Evolutionary conservation across 2,329 filamentous ascomycete species (phyloP).

Genomic region (Penicillium hesseltinei): DNA sequence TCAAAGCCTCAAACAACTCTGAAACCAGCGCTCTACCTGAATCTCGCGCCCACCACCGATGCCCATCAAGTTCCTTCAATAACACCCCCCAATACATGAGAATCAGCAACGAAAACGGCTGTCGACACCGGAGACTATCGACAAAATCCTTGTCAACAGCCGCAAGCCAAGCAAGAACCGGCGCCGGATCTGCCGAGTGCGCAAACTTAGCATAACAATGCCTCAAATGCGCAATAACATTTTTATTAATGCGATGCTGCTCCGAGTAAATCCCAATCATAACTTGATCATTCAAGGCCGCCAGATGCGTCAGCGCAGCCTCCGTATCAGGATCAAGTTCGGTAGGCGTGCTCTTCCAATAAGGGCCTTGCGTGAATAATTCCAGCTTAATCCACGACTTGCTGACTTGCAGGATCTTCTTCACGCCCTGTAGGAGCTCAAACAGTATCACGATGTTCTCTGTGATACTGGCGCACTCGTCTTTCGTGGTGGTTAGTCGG

Average conservation of each 20-base stretch:
- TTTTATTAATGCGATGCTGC: constrained; percentile 19
- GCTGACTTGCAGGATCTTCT: constrained; percentile 26
- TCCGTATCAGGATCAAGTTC: constrained; percentile 21
- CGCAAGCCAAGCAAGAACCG: constrained; percentile 30
- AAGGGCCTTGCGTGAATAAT: constrained; percentile 48
- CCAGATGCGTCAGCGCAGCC: constrained; percentile 19
- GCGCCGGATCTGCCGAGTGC: constrained; percentile 20
- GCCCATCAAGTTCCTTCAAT: constrained; percentile 19
- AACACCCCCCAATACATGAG: constrained; percentile 30
- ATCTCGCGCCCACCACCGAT: constrained; percentile 29
- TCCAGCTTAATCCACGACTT: constrained; percentile 47
- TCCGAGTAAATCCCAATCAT: constrained; percentile 9
- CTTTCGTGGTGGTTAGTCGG: constrained; percentile 16
- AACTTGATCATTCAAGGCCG: constrained; percentile 19
- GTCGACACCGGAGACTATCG: constrained; percentile 13
- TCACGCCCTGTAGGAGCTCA: constrained; percentile 30
- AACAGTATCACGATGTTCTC: constrained; percentile 30
- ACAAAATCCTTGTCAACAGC: constrained; percentile 25
- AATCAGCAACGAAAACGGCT: constrained; percentile 26
- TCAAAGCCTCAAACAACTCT: constrained; percentile 9
- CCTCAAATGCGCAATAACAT: constrained; percentile 23
- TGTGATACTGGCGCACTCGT: constrained; percentile 17
- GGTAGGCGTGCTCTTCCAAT: constrained; percentile 46
- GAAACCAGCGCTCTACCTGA: constrained; percentile 22
- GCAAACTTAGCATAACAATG: constrained; percentile 29